These are phyloP conservation scores for Penicillium expansum DNA, from an alignment of 2,329 filamentous ascomycete genomes.

Conservation along the genomic window DNA sequence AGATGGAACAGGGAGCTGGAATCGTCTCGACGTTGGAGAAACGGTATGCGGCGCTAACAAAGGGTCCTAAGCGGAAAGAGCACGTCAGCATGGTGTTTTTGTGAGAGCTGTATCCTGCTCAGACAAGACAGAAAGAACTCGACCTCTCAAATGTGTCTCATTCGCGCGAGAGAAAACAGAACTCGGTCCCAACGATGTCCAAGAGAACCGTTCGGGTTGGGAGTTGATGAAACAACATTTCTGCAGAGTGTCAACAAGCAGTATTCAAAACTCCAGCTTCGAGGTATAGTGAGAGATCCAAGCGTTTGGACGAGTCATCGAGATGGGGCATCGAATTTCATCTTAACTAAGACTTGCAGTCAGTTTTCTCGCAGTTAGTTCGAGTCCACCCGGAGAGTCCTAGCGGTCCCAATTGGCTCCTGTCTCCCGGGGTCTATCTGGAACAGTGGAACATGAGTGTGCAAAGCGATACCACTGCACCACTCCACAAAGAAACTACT, in stretches of 20 bases:
- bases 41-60: not conserved
- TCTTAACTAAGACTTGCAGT: not conserved
- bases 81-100: not conserved
- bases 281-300: too few relatives aligned
- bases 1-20: not conserved
- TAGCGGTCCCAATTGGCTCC: not conserved
- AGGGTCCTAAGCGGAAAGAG: not conserved
- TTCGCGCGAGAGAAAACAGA: not conserved
- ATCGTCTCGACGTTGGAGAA: not conserved
- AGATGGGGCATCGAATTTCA: too few relatives aligned
- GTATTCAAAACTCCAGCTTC: not conserved
- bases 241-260: not conserved
- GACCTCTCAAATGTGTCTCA: not conserved
- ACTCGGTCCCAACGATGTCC: not conserved
- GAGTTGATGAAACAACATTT: not conserved
- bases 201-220: too few relatives aligned
- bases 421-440: not conserved
- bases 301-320: too few relatives aligned
- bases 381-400: not conserved
- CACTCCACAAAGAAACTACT: not conserved
- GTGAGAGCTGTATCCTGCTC: not conserved
- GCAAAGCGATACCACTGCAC: not conserved
- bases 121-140: not conserved
- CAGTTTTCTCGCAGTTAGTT: not conserved
- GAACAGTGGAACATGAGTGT: not conserved